Base-by-base conservation (phyloP, 148 eudicot species). In the Rhododendron williamsianum region DNA sequence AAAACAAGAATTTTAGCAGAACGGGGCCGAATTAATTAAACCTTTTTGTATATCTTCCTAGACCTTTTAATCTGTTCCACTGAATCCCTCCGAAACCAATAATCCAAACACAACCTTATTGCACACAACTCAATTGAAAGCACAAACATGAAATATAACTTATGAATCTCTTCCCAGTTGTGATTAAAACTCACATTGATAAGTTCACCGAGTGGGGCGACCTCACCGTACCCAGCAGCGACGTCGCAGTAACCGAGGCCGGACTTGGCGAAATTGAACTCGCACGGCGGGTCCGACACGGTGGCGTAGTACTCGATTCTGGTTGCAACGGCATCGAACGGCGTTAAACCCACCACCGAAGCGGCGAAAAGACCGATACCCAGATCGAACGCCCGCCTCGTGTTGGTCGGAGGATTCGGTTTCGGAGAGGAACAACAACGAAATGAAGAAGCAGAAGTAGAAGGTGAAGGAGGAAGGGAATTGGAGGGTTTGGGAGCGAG, bases 301-400 rank as follows among this genome's bases (percentile, higher is more conserved):
- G 98, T 96, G 38, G 98, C 98, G 77, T 91, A 96, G 87, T 94
- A 96, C 82, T 96, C 95, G 9, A 96, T 91, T 81, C 98, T 85
- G 38, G 96, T 92, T 9, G 98, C 98, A 77, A 87, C 87, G 13
- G 98, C 98, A 48, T 92, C 87, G 54, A 88, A 80, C 36, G 98
- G 94, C 2, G 89, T 80, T 0, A 90, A 88, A 19, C 86, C 85
- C 54, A 93, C 85, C 89, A 94, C 72, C 11, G 93, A 84, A n/a
- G 94, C 91, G 21, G 98, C 98, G 81, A 90, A 81, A 52, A 92
- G 84, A 1, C 93, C 91, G 54, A 88, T 43, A 63, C 92, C 90
- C 74, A 88, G 23, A 15, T 87, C 86, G 25, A 87, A 60, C 1
- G 88, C 81, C 52, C 65, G 86, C 72, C 79, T 89, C 84, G 83